Base-by-base conservation (phyloP, 1,139 yeast genomes). In the Eremothecium sinecaudum region DNA sequence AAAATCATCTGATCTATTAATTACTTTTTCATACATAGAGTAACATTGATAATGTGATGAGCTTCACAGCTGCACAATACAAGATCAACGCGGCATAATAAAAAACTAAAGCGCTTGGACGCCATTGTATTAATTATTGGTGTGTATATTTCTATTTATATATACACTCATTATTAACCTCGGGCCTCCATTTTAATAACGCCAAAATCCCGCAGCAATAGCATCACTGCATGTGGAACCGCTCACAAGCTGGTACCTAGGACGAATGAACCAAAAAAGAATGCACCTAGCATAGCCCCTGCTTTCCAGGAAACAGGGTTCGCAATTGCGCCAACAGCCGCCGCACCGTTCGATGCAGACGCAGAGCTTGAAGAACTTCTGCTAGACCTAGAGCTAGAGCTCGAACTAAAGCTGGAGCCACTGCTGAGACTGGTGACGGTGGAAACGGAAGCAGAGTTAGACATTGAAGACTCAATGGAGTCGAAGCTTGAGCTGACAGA, bases 271-370 rank as follows among this genome's bases (percentile, higher is more conserved):
- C 56, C 58, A 27, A 46, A 48, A 33, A 53, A 41, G 33, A 47
- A 46, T 23, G 51, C 50, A 37, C 53, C 52, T 37, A 53, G 24
- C 17, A 51, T 48, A 26, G 44, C 44, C 39, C 56, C 58, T 40
- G 42, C 48, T 36, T 54, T 54, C 56, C 56, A 52, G 29, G 55
- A 50, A 36, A 54, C 35, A 39, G 59, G 59, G 48, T 50, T 49
- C 36, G 53, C 58, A 13, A 35, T 31, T 18, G 45, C 28, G 25
- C 39, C 32, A 9, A 40, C 20, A 24, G 43, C 31, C 7, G 40
- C 20, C 5, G 36, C 9, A 18, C 42, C 28, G 16, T 36, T 29
- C n/a, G 38, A 34, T 14, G 32, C 26, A 19, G 42, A 38, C 16
- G 10, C 13, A 13, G 23, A 11, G 31, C 31, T 19, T 31, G 24